Conservation (phyloP, 2,329 filamentous ascomycete species). For the Calonectria multiphialidica region DNA sequence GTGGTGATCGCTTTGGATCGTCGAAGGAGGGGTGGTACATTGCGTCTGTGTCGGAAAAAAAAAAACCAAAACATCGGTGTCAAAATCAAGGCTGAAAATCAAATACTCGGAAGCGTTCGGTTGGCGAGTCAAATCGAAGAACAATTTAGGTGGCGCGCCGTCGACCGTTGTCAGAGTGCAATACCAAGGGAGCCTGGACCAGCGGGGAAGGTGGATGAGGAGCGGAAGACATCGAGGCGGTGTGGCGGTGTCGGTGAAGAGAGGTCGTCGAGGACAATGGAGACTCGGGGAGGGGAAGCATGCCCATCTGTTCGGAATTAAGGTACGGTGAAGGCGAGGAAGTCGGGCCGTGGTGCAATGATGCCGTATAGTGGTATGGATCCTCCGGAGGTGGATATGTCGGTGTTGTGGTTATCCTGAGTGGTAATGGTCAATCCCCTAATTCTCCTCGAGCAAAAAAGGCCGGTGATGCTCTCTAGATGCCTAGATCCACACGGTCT, state of each 20-base stretch:
- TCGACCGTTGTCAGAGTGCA: slow-evolving; percentile 49
- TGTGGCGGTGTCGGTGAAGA: slow-evolving; percentile 55
- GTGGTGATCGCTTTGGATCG: slow-evolving; percentile 47
- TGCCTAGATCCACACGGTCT: slow-evolving; percentile 71
- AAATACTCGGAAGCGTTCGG: slow-evolving; percentile 28
- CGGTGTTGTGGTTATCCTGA: slow-evolving; percentile 63
- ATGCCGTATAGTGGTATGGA: slow-evolving; percentile 50
- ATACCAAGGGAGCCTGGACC: slow-evolving; percentile 47
- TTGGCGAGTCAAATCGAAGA: slow-evolving; percentile 35
- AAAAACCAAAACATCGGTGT: slow-evolving; percentile 35
- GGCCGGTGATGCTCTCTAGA: slow-evolving; percentile 53
- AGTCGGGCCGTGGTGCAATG: slow-evolving; percentile 38
- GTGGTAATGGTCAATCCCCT: slow-evolving; percentile 67
- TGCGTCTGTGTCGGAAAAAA: slow-evolving; percentile 49
- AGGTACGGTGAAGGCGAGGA: slow-evolving; percentile 59
- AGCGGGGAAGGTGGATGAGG: slow-evolving; percentile 52
- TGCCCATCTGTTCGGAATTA: slow-evolving; percentile 55
- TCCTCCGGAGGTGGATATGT: slow-evolving; percentile 60
- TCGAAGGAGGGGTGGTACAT: slow-evolving; percentile 54
- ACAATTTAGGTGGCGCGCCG: slow-evolving; percentile 45
- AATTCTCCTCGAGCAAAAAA: slow-evolving; percentile 53
- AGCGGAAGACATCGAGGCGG: slow-evolving; percentile 49
- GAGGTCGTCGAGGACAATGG: slow-evolving; percentile 51
- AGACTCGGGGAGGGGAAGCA: slow-evolving; percentile 61
- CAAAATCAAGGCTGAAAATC: slow-evolving; percentile 33